Percentiles rank a stretch among this genome's conserved stretches.
Evolutionary conservation across 139 green algal species (phyloP).

Genomic region (Zygnema circumcarinatum): DNA sequence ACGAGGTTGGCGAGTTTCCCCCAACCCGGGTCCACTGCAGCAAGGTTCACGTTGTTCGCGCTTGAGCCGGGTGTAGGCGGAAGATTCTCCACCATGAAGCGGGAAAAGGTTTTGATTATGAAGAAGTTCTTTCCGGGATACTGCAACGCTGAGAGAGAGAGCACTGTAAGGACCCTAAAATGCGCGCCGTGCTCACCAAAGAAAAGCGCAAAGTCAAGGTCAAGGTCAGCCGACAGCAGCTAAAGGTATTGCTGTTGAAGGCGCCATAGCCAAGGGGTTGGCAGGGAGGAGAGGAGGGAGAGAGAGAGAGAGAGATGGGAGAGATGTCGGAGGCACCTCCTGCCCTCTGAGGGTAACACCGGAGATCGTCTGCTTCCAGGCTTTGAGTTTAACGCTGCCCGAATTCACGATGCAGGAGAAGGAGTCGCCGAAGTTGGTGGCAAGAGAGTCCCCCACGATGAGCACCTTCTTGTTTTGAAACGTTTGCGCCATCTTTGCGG

Average conservation of each 20-base stretch:
- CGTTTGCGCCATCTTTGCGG: not conserved
- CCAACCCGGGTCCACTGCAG: not conserved
- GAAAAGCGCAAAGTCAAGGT: not conserved
- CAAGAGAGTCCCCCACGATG: slow-evolving; percentile 7
- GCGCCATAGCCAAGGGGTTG: not conserved
- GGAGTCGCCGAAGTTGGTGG: not conserved
- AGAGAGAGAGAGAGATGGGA: too few relatives aligned
- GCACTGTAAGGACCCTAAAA: not conserved
- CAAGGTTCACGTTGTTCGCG: not conserved
- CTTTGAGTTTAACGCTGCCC: not conserved
- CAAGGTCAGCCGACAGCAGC: not conserved
- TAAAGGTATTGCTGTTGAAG: not conserved
- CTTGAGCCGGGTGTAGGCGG: not conserved
- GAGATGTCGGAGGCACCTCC: not conserved
- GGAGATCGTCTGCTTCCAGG: not conserved
- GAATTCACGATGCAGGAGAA: not conserved
- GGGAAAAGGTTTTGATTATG: not conserved
- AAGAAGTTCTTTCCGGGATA: not conserved
- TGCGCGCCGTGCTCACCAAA: not conserved
- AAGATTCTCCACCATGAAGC: not conserved
- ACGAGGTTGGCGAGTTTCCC: not conserved
- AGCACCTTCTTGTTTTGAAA: not conserved
- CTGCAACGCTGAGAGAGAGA: not conserved
- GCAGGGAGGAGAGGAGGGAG: too few relatives aligned
- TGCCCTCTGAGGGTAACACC: not conserved